Evolutionary conservation across 768 basidiomycete species (phyloP).

Genomic region (Crassisporium funariophilum): DNA sequence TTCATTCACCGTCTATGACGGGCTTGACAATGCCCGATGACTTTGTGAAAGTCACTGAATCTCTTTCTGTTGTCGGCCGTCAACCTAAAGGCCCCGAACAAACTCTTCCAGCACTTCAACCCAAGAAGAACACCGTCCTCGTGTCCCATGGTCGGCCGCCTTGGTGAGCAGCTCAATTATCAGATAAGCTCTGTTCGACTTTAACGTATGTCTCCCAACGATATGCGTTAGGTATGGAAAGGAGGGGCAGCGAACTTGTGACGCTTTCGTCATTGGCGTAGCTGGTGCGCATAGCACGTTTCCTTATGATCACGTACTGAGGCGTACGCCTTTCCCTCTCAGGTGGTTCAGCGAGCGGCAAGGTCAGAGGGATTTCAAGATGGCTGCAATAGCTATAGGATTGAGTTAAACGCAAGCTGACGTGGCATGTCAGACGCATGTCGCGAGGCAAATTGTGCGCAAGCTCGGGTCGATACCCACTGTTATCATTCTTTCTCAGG

Average conservation of each 20-base stretch:
- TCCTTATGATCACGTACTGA: background rate
- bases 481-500: conserved; percentile 91
- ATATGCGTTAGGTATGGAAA: conserved; percentile 65
- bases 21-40: conserved; percentile 21
- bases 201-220: background rate
- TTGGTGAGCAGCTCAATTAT: conserved; percentile 50
- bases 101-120: conserved; percentile 35
- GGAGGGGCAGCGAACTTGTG: conserved; percentile 66
- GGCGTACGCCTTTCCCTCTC: conserved; percentile 7
- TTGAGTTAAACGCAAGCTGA: conserved; percentile 4
- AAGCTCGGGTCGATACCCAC: conserved; percentile 82
- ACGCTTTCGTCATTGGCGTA: conserved; percentile 84
- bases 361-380: conserved; percentile 47
- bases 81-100: conserved; percentile 12
- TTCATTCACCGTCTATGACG: background rate
- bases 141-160: conserved; percentile 86
- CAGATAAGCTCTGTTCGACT: conserved; percentile 4
- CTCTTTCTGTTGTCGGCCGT: conserved; percentile 1
- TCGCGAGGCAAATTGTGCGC: conserved; percentile 79
- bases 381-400: background rate
- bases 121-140: conserved; percentile 74
- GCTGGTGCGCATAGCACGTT: conserved; percentile 55
- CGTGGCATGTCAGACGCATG: conserved; percentile 63
- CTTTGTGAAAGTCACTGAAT: conserved; percentile 17
- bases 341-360: conserved; percentile 89